A percentile compares a stretch with the other conserved stretches of the same genome.
Evolutionary conservation across 768 basidiomycete species (phyloP).

Genomic region (Leccinum broughii): DNA sequence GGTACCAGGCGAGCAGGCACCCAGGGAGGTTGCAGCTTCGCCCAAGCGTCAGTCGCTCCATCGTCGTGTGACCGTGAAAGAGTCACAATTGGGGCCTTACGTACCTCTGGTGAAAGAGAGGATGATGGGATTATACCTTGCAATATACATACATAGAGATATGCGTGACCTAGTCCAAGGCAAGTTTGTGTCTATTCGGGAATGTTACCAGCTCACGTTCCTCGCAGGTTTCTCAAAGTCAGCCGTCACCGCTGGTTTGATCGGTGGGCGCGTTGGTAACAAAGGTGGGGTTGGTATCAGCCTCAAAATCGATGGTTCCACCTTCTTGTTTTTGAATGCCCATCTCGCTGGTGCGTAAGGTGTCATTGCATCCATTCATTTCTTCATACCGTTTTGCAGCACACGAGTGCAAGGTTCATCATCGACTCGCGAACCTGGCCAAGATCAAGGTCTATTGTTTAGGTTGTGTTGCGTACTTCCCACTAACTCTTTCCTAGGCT

Average conservation of each 20-base stretch:
- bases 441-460: constrained; percentile 74
- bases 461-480: neutral
- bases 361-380: neutral
- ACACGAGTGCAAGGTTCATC: constrained; percentile 71
- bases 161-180: constrained; percentile 64
- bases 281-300: constrained; percentile 94
- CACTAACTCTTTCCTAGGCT: constrained; percentile 40
- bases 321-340: constrained; percentile 86
- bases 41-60: constrained; percentile 47
- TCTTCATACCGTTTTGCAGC: constrained; percentile 41
- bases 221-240: constrained; percentile 69
- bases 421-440: constrained; percentile 80
- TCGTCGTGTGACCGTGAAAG: constrained; percentile 43
- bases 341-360: constrained; percentile 73
- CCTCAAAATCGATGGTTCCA: constrained; percentile 76
- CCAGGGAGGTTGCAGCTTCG: constrained; percentile 39
- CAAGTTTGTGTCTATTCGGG: constrained; percentile 19
- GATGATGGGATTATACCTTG: constrained; percentile 85
- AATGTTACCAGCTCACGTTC: neutral
- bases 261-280: constrained; percentile 90
- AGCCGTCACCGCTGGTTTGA: constrained; percentile 84
- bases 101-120: constrained; percentile 85
- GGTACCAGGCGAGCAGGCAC: constrained; percentile 13
- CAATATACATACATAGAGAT: constrained; percentile 74
- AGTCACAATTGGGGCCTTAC: constrained; percentile 69